Evolutionary conservation across 2,329 filamentous ascomycete species (phyloP).

Genomic region (Penicillium sp.): DNA sequence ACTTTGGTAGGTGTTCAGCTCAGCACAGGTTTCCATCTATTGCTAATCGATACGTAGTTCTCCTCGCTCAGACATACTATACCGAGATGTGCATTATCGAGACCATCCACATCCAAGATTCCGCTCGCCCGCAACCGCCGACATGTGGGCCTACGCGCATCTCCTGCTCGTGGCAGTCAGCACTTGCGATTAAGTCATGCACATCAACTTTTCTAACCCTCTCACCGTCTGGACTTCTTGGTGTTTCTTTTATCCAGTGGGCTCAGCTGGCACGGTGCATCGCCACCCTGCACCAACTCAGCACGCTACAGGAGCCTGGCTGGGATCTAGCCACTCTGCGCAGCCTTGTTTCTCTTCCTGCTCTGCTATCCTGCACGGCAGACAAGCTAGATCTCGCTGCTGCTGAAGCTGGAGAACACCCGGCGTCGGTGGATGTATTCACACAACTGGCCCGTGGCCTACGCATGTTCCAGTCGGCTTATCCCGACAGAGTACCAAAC

Average conservation of each 20-base stretch:
- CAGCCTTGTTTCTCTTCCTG: not conserved
- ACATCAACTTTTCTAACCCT: not conserved
- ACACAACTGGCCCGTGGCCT: not conserved
- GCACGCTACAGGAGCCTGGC: not conserved
- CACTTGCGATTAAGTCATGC: not conserved
- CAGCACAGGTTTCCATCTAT: not conserved
- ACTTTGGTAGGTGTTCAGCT: not conserved
- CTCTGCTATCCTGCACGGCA: not conserved
- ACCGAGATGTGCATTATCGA: not conserved
- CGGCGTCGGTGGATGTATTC: not conserved
- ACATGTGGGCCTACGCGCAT: not conserved
- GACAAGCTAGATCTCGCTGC: not conserved
- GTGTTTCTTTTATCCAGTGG: not conserved
- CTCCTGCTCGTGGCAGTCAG: not conserved
- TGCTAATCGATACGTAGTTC: not conserved
- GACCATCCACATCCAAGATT: not conserved
- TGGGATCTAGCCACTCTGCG: not conserved
- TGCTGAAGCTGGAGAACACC: not conserved
- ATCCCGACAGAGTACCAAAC: not conserved
- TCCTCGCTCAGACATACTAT: not conserved
- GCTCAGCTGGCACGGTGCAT: not conserved
- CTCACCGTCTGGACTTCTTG: not conserved
- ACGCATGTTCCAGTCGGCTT: not conserved
- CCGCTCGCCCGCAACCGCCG: not conserved
- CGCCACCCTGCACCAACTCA: not conserved